Conservation (phyloP, 1,139 yeast genomes). For the Suhomyces guaymorum region DNA sequence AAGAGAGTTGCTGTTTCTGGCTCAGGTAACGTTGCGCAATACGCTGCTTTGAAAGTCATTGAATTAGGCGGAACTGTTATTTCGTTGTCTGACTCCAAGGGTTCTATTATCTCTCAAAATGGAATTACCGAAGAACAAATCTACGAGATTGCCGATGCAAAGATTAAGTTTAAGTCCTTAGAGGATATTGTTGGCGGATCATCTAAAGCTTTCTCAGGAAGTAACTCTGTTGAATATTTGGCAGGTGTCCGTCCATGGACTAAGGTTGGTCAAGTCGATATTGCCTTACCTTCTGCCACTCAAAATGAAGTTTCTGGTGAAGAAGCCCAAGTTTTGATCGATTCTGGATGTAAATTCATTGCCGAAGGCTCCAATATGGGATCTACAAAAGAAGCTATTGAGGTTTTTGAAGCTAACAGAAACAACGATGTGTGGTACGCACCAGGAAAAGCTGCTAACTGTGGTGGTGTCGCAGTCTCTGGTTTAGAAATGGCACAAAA, state of each 20-base stretch:
- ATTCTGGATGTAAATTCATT: conserved; percentile 87
- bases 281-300: conserved; percentile 97
- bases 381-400: conserved; percentile 95
- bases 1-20: conserved; percentile 97
- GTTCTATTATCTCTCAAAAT: conserved; percentile 70
- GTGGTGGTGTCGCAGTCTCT: conserved; percentile 99
- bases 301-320: conserved; percentile 97
- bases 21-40: conserved; percentile 98
- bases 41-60: conserved; percentile 94
- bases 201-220: conserved; percentile 58
- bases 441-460: conserved; percentile 99
- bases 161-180: conserved; percentile 77
- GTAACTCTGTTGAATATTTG: conserved; percentile 65
- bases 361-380: conserved; percentile 99
- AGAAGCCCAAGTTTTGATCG: conserved; percentile 92
- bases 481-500: conserved; percentile 99
- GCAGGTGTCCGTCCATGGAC: conserved; percentile 97
- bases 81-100: conserved; percentile 92
- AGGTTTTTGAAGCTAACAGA: conserved; percentile 89
- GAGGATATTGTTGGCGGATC: conserved; percentile 61
- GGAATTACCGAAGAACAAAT: conserved; percentile 88
- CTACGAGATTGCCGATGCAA: conserved; percentile 74
- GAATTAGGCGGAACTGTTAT: conserved; percentile 96
- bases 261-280: conserved; percentile 86
- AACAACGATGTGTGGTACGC: conserved; percentile 89